These are phyloP conservation scores for Fusarium verrucosum DNA, from an alignment of 2,329 filamentous ascomycete genomes.

Conservation along the genomic window DNA sequence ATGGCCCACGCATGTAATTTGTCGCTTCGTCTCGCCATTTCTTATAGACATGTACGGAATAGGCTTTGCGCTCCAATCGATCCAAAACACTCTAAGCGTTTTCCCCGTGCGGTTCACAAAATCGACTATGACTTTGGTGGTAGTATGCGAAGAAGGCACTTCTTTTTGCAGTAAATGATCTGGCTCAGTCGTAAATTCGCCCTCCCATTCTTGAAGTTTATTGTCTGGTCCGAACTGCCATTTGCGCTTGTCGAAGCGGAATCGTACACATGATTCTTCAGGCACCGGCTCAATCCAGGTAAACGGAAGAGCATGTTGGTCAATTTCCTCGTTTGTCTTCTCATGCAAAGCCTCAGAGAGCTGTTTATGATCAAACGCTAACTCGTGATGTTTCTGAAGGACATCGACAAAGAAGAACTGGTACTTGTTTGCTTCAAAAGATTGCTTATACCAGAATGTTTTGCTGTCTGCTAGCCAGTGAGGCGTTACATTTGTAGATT, in stretches of 20 bases:
- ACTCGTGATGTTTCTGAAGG: slow-evolving; percentile 3
- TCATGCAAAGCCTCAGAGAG: slow-evolving; percentile 31
- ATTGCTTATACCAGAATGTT: slow-evolving; percentile 43
- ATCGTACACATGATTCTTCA: slow-evolving; percentile 25
- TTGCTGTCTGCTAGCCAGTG: slow-evolving; percentile 37
- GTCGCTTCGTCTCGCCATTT: slow-evolving; percentile 14
- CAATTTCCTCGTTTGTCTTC: slow-evolving; percentile 9
- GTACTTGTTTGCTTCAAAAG: slow-evolving; percentile 9
- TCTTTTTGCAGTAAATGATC: slow-evolving; percentile 28
- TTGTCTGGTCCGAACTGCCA: slow-evolving; percentile 34
- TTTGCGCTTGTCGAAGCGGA: slow-evolving; percentile 26
- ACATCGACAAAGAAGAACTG: slow-evolving; percentile 39
- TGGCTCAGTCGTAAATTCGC: slow-evolving; percentile 10
- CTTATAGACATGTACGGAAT: slow-evolving; percentile 29
- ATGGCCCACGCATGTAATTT: slow-evolving; percentile 35
- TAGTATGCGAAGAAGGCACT: slow-evolving; percentile 28
- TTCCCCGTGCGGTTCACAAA: slow-evolving; percentile 41
- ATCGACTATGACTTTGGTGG: slow-evolving; percentile 20
- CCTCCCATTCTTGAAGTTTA: slow-evolving; percentile 32
- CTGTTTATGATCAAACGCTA: slow-evolving; percentile 39
- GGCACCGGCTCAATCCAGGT: slow-evolving; percentile 35
- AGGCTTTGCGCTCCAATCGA: slow-evolving; percentile 35
- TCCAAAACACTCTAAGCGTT: slow-evolving; percentile 38
- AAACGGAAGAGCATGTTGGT: slow-evolving; percentile 33
- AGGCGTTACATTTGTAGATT: slow-evolving; percentile 29